Percentiles rank a stretch among this genome's conserved stretches.
These are phyloP conservation scores for Salix caprea DNA, from an alignment of 345 rosid genomes.

Conservation along the genomic window DNA sequence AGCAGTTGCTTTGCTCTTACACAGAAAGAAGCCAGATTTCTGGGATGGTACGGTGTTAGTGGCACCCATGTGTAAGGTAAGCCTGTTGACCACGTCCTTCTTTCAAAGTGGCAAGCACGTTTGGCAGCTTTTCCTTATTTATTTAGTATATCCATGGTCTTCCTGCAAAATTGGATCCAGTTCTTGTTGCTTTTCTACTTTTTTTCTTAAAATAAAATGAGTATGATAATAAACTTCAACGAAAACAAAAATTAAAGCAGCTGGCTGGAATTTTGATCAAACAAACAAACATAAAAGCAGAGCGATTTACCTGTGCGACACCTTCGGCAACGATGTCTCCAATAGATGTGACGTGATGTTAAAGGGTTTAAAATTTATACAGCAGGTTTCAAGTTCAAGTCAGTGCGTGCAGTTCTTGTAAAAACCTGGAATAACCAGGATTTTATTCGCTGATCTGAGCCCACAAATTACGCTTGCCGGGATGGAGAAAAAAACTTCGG, in stretches of 20 bases:
- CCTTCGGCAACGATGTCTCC: not conserved
- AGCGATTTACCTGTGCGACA: not conserved
- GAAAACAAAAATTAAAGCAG: not conserved
- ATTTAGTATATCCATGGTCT: not conserved
- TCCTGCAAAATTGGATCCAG: conserved; percentile 7
- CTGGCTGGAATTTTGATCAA: not conserved
- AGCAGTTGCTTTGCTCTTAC: conserved; percentile 59
- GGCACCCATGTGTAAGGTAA: conserved; percentile 95
- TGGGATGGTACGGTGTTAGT: conserved; percentile 82
- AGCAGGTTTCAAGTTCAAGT: rapidly evolving
- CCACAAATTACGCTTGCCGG: too few species aligned
- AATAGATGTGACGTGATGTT: too few species aligned
- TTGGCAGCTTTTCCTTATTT: too few species aligned
- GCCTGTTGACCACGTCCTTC: not conserved
- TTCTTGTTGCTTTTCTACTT: not conserved
- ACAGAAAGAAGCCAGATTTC: conserved; percentile 52
- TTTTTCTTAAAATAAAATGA: too few species aligned
- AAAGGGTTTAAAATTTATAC: too few species aligned
- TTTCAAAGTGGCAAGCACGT: not conserved
- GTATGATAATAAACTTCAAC: not conserved
- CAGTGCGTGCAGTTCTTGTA: too few species aligned
- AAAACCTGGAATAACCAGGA: too few species aligned
- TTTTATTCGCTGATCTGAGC: rapidly evolving
- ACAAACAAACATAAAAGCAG: not conserved
- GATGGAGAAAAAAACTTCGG: too few species aligned